Base-by-base conservation (phyloP, 1,139 yeast genomes). In the Wickerhamomyces sp. region DNA sequence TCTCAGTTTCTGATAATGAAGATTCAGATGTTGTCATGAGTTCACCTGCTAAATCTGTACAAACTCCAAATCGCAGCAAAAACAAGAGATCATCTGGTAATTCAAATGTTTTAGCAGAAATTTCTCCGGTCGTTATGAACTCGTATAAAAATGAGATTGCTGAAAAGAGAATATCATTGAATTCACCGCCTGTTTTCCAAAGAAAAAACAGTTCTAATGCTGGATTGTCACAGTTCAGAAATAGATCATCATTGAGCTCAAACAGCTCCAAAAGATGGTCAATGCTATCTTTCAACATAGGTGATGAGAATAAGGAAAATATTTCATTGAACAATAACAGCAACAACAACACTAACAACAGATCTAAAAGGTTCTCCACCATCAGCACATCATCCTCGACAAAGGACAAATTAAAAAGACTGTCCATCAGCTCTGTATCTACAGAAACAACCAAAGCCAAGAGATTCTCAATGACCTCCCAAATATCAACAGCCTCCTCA, bases 201-300 rank as follows among this genome's bases (percentile, higher is more conserved):
- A 51, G 52, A 46, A 43, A n/a, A n/a, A n/a, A 43, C 20, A 46
- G 42, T 19, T 52, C 56, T 8, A 20, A 19, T 7, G 48, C 49
- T 26, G 45, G 46, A 4, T 21, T 49, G 10, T 31, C 44, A 4
- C 50, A 44, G 15, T 30, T 49, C 20, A 49, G 49, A 39, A 52
- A 47, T 26, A 45, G 57, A 44, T 41, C 48, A 1, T 48, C 57
- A 2, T 1, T 47, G 22, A 44, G 38, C 28, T 48, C 52, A 7
- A 48, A 45, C 30, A 37, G 43, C 20, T 52, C 56, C 2, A 53
- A 53, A 32, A 52, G 57, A 48, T 53, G 56, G 56, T 53, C 57
- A 3, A 25, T 53, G 18, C 21, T 53, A 16, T 51, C 55, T 2
- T 52, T 54, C 33, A 47, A 41, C 21, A 44, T 41, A n/a, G 42